phyloP scores from a whole-genome alignment of 2,329 filamentous ascomycete species.

The Nemania serpens region DNA sequence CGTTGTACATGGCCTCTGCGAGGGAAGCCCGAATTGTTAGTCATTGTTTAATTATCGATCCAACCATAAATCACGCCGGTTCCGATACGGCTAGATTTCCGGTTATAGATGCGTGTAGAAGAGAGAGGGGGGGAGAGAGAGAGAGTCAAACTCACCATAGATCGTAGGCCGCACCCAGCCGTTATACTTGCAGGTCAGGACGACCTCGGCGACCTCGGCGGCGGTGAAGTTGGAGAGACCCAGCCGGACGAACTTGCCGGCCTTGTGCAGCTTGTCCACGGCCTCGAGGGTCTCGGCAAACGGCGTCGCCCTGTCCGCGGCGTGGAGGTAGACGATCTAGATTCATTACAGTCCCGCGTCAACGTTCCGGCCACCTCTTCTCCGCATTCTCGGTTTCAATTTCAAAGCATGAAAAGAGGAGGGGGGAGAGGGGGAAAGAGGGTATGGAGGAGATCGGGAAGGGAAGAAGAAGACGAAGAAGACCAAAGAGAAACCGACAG shows the following conservation, averaged over 20 bases:
- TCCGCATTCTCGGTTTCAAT: too few relatives aligned
- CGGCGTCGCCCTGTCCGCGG: constrained; percentile 68
- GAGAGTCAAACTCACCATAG: constrained; percentile 59
- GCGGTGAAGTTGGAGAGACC: constrained; percentile 85
- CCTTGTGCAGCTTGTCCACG: constrained; percentile 80
- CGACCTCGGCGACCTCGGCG: constrained; percentile 86
- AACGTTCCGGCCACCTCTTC: background rate
- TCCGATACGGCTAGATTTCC: too few relatives aligned
- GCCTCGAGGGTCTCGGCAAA: constrained; percentile 81
- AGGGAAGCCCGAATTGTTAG: background rate
- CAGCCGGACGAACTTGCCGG: constrained; percentile 81
- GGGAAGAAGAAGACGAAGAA: too few relatives aligned
- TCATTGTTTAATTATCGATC: too few relatives aligned
- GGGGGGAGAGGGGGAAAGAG: too few relatives aligned
- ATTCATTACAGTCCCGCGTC: background rate
- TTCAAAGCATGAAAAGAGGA: too few relatives aligned
- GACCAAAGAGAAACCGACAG: too few relatives aligned
- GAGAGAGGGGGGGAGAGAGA: too few relatives aligned
- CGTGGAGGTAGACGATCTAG: constrained; percentile 77
- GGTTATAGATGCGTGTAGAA: too few relatives aligned
- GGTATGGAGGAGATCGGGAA: too few relatives aligned
- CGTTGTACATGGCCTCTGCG: constrained; percentile 76
- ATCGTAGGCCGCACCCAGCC: constrained; percentile 83
- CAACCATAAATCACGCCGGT: too few relatives aligned
- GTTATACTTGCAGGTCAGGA: constrained; percentile 76